Base-by-base conservation (phyloP, 192 early-diverging fungal genomes). In the Coemansia sp. region DNA sequence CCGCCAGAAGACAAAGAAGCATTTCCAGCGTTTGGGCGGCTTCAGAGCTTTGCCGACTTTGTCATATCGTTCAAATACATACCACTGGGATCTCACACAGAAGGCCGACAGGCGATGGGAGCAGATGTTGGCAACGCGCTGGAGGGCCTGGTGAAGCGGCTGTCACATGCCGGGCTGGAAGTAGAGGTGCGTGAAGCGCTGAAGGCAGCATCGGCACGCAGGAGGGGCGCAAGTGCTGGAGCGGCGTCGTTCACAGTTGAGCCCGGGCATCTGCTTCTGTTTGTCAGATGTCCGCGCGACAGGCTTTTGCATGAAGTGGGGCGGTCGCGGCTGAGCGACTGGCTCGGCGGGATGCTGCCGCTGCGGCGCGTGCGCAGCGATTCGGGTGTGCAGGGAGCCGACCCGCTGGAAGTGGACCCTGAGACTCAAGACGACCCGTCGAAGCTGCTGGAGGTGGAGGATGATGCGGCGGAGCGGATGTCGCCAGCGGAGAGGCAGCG, bases 271-370 rank as follows among this genome's bases (percentile, higher is more conserved):
- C 58, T 93, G 28, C 83, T 91, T 29, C 51, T 93, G 45, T 86
- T 93, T 66, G 84, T 93, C 8, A 67, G 81, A 53, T 91, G 91
- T 64, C 83, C 87, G n/a, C 79, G 80, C 70, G 49, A 57, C 9
- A 68, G 80, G 51, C 68, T 87, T 18, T 78, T 85, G 64, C 76
- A 77, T 28, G 82, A 87, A 61, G 64, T 74, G 52, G 64, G 64
- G 23, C 59, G 73, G 43, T 56, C 51, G 73, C 88, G 89, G 61
- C 71, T 87, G n/a, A 79, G 88, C n/a, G 91, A 93, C 73, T 90
- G 88, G 82, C 63, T 93, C 16, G 68, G 81, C 15, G 91, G 91
- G 34, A 87, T 91, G 68, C 82, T 82, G 30, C 45, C 59, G 35
- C 57, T 83, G 59, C 66, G 69, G 55, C 66, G 72, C 13, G 67